Percentiles rank a stretch among this genome's conserved stretches.
Evolutionary conservation across 345 rosid genomes (phyloP).

Genomic region (Mercurialis annua): DNA sequence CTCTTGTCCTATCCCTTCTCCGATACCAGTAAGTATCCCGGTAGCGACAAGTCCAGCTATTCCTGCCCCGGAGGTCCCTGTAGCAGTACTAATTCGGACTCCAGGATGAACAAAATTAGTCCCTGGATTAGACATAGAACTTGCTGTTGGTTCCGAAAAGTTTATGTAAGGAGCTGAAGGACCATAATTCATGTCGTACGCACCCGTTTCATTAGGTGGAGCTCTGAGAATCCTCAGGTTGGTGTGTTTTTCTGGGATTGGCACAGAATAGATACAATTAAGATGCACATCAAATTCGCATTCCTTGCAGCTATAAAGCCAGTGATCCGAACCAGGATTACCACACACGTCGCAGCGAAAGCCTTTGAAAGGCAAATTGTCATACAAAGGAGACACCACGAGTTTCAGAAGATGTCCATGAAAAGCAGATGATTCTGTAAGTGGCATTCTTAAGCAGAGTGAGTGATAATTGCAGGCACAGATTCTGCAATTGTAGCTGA

Average conservation of each 20-base stretch:
- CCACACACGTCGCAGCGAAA: slow-evolving; percentile 5
- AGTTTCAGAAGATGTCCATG: neutral
- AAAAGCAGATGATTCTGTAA: neutral
- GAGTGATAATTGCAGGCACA: neutral
- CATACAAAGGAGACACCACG: neutral
- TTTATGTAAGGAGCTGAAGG: neutral
- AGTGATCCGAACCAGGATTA: neutral
- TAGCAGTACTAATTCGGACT: neutral
- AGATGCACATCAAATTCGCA: slow-evolving; percentile 4
- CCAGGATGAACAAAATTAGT: neutral
- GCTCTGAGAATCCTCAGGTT: neutral
- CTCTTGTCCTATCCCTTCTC: slow-evolving; percentile 1
- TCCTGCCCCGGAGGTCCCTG: neutral
- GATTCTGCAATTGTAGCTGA: slow-evolving; percentile 1
- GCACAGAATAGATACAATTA: neutral
- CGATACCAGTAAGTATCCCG: neutral
- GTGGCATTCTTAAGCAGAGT: neutral
- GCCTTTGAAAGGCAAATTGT: neutral
- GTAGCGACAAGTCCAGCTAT: neutral
- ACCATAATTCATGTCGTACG: neutral
- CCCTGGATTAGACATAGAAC: neutral
- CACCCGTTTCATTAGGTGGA: neutral
- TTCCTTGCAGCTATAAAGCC: neutral
- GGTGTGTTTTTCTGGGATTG: neutral
- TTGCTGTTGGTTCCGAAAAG: neutral